These are phyloP conservation scores for Pythium sp. DNA, from an alignment of 352 stramenopile genomes.

Conservation along the genomic window DNA sequence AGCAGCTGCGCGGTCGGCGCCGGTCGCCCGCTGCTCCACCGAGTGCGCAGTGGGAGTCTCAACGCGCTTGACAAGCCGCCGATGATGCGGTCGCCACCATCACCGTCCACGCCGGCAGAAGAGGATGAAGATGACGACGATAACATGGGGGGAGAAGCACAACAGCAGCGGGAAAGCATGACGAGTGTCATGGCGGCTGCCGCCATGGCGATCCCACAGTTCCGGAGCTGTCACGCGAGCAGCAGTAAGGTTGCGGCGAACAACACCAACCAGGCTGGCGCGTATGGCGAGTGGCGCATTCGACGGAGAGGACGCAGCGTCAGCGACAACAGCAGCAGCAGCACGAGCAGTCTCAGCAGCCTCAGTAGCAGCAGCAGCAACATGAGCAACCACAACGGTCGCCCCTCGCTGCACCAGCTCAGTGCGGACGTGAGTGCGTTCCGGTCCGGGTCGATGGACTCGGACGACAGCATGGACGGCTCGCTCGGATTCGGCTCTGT, in stretches of 20 bases:
- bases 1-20: conserved; percentile 2
- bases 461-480: conserved; percentile 43
- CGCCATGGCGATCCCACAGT: conserved; percentile 37
- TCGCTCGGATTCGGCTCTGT: conserved; percentile 18
- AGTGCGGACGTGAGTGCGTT: conserved; percentile 25
- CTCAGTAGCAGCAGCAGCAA: conserved; percentile 35
- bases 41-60: conserved; percentile 18
- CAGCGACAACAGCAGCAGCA: conserved; percentile 65
- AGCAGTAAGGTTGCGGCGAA: conserved; percentile 11
- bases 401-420: conserved; percentile 47
- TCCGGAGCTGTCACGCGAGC: conserved; percentile 42
- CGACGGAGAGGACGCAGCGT: conserved; percentile 45
- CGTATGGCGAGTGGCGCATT: conserved; percentile 28
- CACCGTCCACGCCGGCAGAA: neutral
- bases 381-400: conserved; percentile 7
- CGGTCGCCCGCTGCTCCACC: conserved; percentile 1
- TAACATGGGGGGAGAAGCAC: neutral
- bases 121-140: neutral
- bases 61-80: conserved; percentile 14
- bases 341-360: conserved; percentile 51
- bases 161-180: neutral
- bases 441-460: conserved; percentile 26
- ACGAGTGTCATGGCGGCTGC: conserved; percentile 9
- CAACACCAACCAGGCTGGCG: conserved; percentile 18
- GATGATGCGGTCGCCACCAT: neutral